These are phyloP conservation scores for Podospora conica DNA, from an alignment of 495 filamentous ascomycete species.

Conservation along the genomic window DNA sequence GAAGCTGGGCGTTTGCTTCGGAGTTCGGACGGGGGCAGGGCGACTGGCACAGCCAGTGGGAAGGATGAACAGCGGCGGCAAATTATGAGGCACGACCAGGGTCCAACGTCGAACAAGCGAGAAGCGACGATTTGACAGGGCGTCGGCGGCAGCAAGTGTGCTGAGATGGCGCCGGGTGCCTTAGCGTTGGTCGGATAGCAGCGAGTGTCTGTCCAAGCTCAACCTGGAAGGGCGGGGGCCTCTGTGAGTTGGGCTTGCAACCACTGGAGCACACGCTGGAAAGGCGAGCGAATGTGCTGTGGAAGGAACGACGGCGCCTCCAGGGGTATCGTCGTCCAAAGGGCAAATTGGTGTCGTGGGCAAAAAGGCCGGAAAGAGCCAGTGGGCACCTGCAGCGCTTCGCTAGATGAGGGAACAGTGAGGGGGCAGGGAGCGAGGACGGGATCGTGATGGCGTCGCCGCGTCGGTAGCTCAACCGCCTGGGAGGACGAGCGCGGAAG, in stretches of 20 bases:
- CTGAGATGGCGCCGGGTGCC: slow-evolving; percentile 28
- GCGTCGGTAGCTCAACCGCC: slow-evolving; percentile 29
- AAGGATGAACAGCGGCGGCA: slow-evolving; percentile 30
- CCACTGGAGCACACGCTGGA: not conserved
- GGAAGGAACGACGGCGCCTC: not conserved
- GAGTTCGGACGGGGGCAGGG: slow-evolving; percentile 6
- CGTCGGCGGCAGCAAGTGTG: slow-evolving; percentile 29
- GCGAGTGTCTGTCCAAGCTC: slow-evolving; percentile 16
- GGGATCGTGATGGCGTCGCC: slow-evolving; percentile 26
- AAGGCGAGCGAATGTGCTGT: not conserved
- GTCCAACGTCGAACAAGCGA: slow-evolving; percentile 26
- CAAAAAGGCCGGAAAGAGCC: slow-evolving; percentile 14
- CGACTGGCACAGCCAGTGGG: slow-evolving; percentile 17
- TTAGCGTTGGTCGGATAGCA: slow-evolving; percentile 30
- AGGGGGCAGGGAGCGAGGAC: slow-evolving; percentile 4
- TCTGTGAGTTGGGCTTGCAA: not conserved
- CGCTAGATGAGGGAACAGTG: slow-evolving; percentile 9
- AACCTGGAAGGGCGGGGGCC: too few species aligned
- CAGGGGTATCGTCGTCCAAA: not conserved
- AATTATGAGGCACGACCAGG: slow-evolving; percentile 18
- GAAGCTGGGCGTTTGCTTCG: not conserved
- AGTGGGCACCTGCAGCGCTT: slow-evolving; percentile 1
- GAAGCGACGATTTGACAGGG: slow-evolving; percentile 31
- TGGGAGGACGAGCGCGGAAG: not conserved
- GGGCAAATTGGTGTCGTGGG: slow-evolving; percentile 21